These are phyloP conservation scores for Phaffia tasmanica DNA, from an alignment of 768 basidiomycete genomes.

Conservation along the genomic window DNA sequence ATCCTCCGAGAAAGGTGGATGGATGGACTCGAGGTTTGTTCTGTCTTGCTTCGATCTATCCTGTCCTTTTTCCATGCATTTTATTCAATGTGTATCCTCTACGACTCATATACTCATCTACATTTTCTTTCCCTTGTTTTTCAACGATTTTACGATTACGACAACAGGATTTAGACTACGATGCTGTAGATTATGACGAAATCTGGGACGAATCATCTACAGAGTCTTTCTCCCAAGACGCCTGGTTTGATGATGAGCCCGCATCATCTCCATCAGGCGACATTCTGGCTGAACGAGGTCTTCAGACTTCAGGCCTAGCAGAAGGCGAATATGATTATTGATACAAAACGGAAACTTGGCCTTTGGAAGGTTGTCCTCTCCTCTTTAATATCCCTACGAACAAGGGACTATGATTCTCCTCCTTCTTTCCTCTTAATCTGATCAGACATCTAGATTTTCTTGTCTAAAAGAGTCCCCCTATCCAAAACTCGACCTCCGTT, in stretches of 20 bases:
- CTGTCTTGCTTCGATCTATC: not conserved
- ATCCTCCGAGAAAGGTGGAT: slow-evolving; percentile 4
- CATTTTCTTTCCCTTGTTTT: too few relatives aligned
- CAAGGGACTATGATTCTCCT: too few relatives aligned
- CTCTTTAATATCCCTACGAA: too few relatives aligned
- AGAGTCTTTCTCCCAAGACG: not conserved
- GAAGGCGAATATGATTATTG: slow-evolving; percentile 12
- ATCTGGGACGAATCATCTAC: not conserved
- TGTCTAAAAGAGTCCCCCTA: slow-evolving; percentile 36
- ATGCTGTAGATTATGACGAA: slow-evolving; percentile 9
- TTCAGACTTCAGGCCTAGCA: not conserved
- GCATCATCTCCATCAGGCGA: not conserved
- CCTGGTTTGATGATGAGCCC: slow-evolving; percentile 13
- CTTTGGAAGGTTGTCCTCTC: too few relatives aligned
- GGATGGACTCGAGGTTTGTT: slow-evolving; percentile 4
- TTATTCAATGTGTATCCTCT: not conserved
- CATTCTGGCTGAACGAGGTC: not conserved
- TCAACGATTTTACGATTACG: too few relatives aligned
- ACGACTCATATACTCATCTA: too few relatives aligned
- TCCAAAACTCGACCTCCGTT: slow-evolving; percentile 60
- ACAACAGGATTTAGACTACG: not conserved
- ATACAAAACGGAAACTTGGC: not conserved
- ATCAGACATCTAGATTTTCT: too few relatives aligned
- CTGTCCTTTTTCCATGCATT: not conserved
- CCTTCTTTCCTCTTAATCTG: too few relatives aligned